A percentile compares a stretch with the other conserved stretches of the same genome.
These are phyloP conservation scores for Blastobotrys buckinghamii DNA, from an alignment of 1,139 yeast species.

Conservation along the genomic window DNA sequence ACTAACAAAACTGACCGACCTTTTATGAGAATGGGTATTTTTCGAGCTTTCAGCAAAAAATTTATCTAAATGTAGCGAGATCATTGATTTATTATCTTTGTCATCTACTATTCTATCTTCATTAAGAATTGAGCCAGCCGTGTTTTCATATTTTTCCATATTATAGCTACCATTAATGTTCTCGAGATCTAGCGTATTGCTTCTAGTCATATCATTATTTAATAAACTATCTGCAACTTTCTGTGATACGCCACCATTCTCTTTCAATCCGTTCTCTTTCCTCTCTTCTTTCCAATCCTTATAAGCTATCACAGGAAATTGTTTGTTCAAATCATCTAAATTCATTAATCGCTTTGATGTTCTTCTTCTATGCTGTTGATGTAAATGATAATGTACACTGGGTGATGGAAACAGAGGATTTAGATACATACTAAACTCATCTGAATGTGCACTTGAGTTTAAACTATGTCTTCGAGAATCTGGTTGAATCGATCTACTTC, in stretches of 20 bases:
- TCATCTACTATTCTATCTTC: too few species aligned
- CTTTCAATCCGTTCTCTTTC: conserved; percentile 20
- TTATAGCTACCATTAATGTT: too few species aligned
- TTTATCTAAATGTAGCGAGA: too few species aligned
- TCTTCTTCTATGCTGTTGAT: conserved; percentile 12
- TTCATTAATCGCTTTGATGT: conserved; percentile 37
- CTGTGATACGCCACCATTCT: conserved; percentile 25
- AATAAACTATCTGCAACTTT: conserved; percentile 13
- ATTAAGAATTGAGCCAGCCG: too few species aligned
- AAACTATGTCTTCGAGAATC: background rate
- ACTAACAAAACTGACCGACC: too few species aligned
- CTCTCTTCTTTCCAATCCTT: conserved; percentile 28
- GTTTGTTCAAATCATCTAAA: conserved; percentile 52
- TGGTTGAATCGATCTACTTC: background rate
- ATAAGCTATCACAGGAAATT: conserved; percentile 63
- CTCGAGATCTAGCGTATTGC: too few species aligned
- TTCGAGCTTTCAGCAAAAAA: too few species aligned
- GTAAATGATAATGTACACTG: background rate
- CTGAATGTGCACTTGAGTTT: background rate
- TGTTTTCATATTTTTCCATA: background rate
- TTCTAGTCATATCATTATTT: too few species aligned
- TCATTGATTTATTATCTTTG: too few species aligned
- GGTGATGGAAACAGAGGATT: conserved; percentile 18
- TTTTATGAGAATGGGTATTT: too few species aligned
- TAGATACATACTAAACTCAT: conserved; percentile 19